Base-by-base conservation (phyloP, 2,329 filamentous ascomycete species). In the Knufia fluminis region DNA sequence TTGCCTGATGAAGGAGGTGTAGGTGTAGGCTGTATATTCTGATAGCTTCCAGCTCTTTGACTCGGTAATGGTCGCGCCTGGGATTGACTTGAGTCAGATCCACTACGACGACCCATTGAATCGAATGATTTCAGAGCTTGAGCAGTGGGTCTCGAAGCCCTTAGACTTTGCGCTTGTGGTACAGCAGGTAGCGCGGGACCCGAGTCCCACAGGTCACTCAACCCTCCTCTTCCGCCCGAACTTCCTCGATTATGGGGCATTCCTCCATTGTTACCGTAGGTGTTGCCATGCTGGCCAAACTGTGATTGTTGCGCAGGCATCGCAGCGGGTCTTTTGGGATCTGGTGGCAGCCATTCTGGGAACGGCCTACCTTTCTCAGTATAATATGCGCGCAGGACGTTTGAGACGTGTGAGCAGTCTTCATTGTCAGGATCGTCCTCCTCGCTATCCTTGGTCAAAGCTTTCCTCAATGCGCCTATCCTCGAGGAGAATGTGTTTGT, bases 361-460 rank as follows among this genome's bases (percentile, higher is more conserved):
- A 90, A 85, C 1, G 81, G 75, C 19, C 83, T 82, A 58, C 84
- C 86, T 63, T 94, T 92, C 66, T 97, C 90, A 46, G 75, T 79
- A 74, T 98, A 97, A 76, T 97, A 95, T 60, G 82, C 84, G 61
- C 92, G 85, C 22, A 98, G 80, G 31, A 94, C 89, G 61, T 92
- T 86, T 69, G 87, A 94, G 62, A 97, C 85, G 71, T 97, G 89
- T 2, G 89, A 94, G 71, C 94, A 88, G 71, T 97, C 90, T 68
- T 94, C 71, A 53, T 70, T 65, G 35, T 72, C 69, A 1, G 69
- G 67, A 36, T 56, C 78, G 54, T 80, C 83, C 63, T 85, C 82
- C 67, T 83, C 82, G 64, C 74, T 72, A 57, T 76, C 70, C 48
- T 86, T 79, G 55, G 90, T 80, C 54, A 87, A 80, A 53, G 83